Base-by-base conservation (phyloP, 768 basidiomycete genomes). In the Auricularia auricula-judae region DNA sequence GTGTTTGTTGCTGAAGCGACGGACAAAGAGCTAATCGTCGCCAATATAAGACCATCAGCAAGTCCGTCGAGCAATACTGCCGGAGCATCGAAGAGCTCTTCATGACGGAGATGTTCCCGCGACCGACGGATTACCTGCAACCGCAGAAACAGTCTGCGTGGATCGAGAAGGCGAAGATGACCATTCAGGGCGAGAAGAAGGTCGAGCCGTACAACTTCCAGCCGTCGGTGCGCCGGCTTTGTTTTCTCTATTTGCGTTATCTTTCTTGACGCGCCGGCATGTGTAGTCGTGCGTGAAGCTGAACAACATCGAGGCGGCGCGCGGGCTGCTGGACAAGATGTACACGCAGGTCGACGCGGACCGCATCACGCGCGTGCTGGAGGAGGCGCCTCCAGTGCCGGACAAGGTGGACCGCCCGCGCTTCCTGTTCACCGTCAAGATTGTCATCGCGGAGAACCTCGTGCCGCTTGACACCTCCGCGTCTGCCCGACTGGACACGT, bases 141-240 rank as follows among this genome's bases (percentile, higher is more conserved):
- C 88, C 91, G 1, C 87, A 91, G 72, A 92, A 93, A 73, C 70
- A 72, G 54, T 90, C 88, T 5, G 90, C 90, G 0, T 93, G 90
- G 89, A 80, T 93, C 16, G 91, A 93, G 75, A 91, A 86, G 69
- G 92, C 92, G 3, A 84, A 86, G 67, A 85, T 86, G 69, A 84
- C 95, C 2, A 80, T 91, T 10, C 80, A 81, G 3, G 87, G 87
- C 56, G 95, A 98, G 74, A 94, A 91, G 80, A 95, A 90, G 74
- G 82, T 95, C 54, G 93, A 94, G 70, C 91, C 93, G 1, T 99
- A 95, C 80, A 92, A 94, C 70, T 98, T 99, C 79, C 86, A 83
- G 61, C 83, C 94, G 0, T 86, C 74, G 16, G 80, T 80, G 53
- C 63, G 77, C 16, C 10, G 58, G 21, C 18, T 62, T 35, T 61